Evolutionary conservation across 371 early-diverging fungal species (phyloP).

Genomic region (Lichtheimia hyalospora): DNA sequence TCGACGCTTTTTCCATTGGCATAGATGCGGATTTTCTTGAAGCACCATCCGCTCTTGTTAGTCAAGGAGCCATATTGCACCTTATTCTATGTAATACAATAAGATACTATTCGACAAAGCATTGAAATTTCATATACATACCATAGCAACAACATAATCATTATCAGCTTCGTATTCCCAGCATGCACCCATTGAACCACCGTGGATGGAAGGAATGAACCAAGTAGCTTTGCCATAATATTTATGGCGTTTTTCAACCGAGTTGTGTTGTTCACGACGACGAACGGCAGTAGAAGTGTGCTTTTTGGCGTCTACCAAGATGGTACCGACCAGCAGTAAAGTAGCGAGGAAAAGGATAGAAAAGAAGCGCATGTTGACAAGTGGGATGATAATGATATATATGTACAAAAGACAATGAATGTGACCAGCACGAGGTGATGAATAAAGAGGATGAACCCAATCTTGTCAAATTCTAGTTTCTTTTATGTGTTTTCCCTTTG

Average conservation of each 20-base stretch:
- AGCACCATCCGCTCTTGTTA: slow-evolving; percentile 25
- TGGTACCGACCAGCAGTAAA: no score
- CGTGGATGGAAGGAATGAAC: slow-evolving; percentile 29
- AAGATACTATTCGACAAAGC: background rate
- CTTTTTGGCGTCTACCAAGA: no score
- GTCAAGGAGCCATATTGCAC: slow-evolving; percentile 23
- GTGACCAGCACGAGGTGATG: no score
- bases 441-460: no score
- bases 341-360: no score
- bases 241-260: background rate
- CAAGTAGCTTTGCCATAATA: slow-evolving; percentile 17
- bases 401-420: no score
- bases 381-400: no score
- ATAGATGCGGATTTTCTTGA: slow-evolving; percentile 25
- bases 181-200: slow-evolving; percentile 29
- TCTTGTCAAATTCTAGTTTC: no score
- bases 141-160: slow-evolving; percentile 29
- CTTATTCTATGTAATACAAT: slow-evolving; percentile 12
- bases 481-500: no score
- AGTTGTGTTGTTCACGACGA: no score
- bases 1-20: slow-evolving; percentile 17
- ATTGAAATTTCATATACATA: background rate
- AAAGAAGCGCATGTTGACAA: no score
- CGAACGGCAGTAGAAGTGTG: no score
- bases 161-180: slow-evolving; percentile 22